Evolutionary conservation across 768 basidiomycete species (phyloP).

Genomic region (Lentinula sp.): DNA sequence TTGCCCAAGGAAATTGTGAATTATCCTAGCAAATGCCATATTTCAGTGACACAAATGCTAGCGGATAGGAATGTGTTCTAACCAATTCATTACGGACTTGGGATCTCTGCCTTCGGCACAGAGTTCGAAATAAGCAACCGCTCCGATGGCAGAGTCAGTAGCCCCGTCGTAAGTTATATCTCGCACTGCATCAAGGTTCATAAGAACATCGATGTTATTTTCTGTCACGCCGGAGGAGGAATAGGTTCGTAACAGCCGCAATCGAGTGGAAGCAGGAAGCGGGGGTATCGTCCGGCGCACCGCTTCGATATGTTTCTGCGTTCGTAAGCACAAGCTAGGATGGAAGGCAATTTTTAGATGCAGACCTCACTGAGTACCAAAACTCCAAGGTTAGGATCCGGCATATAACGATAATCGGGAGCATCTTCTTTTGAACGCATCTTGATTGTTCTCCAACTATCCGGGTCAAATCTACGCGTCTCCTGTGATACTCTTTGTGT

Average conservation of each 20-base stretch:
- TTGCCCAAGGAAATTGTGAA: conserved; percentile 81
- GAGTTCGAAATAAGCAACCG: conserved; percentile 77
- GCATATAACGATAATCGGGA: conserved; percentile 97
- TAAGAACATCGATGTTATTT: conserved; percentile 69
- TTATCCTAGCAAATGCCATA: conserved; percentile 55
- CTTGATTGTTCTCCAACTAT: conserved; percentile 72
- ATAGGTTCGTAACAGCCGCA: conserved; percentile 45
- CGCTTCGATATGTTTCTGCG: conserved; percentile 53
- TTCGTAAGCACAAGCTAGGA: not conserved
- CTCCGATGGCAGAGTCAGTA: conserved; percentile 29
- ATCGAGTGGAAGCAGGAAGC: conserved; percentile 60
- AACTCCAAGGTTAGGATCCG: conserved; percentile 87
- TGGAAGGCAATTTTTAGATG: conserved; percentile 1
- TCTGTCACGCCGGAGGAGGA: conserved; percentile 42
- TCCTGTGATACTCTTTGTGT: conserved; percentile 61
- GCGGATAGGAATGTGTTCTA: conserved; percentile 14
- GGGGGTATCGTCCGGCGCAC: conserved; percentile 60
- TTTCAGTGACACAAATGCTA: conserved; percentile 7
- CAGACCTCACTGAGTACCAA: conserved; percentile 50
- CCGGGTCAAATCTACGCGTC: conserved; percentile 87
- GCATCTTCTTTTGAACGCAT: conserved; percentile 90
- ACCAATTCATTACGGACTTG: conserved; percentile 84
- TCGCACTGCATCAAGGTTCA: conserved; percentile 61
- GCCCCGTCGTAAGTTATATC: conserved; percentile 62
- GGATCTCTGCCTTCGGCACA: conserved; percentile 55